Conservation (phyloP, 331 rosid species). For the Pyracantha coccinea region DNA sequence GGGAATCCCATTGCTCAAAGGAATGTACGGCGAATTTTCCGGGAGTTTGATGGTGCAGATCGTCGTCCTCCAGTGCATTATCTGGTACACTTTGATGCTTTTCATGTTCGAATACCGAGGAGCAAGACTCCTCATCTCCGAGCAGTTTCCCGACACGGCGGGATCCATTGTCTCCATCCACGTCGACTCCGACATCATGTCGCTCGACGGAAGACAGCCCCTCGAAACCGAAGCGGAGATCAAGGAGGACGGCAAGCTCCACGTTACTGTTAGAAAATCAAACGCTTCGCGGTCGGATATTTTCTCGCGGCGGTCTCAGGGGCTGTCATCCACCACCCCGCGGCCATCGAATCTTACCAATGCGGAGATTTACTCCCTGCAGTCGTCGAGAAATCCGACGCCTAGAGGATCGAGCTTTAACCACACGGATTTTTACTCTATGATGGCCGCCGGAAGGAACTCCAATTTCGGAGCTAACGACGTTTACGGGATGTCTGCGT, state of each 20-base stretch:
- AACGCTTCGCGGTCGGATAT: slow-evolving; percentile 77
- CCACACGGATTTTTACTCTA: slow-evolving; percentile 71
- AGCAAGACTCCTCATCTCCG: slow-evolving; percentile 58
- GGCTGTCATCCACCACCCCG: slow-evolving; percentile 62
- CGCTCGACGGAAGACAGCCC: slow-evolving; percentile 59
- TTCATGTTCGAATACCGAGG: slow-evolving; percentile 80
- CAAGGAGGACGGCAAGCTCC: slow-evolving; percentile 77
- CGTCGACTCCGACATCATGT: slow-evolving; percentile 81
- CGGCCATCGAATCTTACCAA: slow-evolving; percentile 74
- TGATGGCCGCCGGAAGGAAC: slow-evolving; percentile 63
- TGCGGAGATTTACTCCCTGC: slow-evolving; percentile 81
- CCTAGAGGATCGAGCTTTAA: slow-evolving; percentile 85
- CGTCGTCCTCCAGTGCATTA: slow-evolving; percentile 84
- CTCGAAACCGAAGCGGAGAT: slow-evolving; percentile 67
- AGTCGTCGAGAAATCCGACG: slow-evolving; percentile 67
- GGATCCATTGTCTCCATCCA: slow-evolving; percentile 81
- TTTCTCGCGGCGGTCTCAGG: slow-evolving; percentile 65
- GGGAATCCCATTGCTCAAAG: slow-evolving; percentile 87
- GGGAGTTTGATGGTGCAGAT: slow-evolving; percentile 81
- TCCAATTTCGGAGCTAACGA: slow-evolving; percentile 51
- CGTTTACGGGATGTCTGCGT: slow-evolving; percentile 40
- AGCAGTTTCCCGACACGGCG: slow-evolving; percentile 84
- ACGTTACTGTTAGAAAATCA: slow-evolving; percentile 65
- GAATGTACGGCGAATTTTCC: slow-evolving; percentile 77
- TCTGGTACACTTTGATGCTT: slow-evolving; percentile 90